Evolutionary conservation across 1,284 basidiomycete species (phyloP).

Genomic region (Phylloboletellus chloephorus): DNA sequence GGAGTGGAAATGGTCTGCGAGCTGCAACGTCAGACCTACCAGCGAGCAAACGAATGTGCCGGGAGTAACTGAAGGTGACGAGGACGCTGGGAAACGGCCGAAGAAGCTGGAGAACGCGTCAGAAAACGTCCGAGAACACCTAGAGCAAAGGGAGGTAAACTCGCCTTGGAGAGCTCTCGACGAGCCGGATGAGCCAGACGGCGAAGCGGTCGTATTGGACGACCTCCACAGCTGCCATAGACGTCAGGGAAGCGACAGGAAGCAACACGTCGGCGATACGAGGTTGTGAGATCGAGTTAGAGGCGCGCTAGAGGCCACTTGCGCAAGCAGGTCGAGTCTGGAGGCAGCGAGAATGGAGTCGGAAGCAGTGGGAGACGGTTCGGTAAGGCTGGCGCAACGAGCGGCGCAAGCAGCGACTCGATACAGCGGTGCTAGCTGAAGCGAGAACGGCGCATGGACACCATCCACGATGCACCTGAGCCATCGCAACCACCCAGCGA

Average conservation of each 20-base stretch:
- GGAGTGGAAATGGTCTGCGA: neutral
- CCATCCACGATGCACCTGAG: too few species aligned
- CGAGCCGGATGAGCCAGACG: neutral
- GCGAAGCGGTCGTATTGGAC: too few species aligned
- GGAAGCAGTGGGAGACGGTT: neutral
- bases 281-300: neutral
- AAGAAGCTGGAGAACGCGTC: neutral
- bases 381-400: neutral
- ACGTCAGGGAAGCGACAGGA: neutral
- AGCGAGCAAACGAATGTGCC: too few species aligned
- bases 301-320: neutral
- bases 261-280: neutral
- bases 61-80: neutral
- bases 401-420: neutral
- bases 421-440: neutral
- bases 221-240: too few species aligned
- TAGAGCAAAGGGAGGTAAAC: neutral
- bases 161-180: neutral
- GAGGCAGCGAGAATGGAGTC: neutral
- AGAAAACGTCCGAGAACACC: neutral
- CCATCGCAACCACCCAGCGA: neutral
- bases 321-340: neutral
- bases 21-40: neutral
- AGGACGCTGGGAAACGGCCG: neutral
- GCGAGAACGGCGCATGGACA: neutral